Evolutionary conservation across 1,139 yeast species (phyloP).

Genomic region (Zygosaccharomyces pseudobailii): DNA sequence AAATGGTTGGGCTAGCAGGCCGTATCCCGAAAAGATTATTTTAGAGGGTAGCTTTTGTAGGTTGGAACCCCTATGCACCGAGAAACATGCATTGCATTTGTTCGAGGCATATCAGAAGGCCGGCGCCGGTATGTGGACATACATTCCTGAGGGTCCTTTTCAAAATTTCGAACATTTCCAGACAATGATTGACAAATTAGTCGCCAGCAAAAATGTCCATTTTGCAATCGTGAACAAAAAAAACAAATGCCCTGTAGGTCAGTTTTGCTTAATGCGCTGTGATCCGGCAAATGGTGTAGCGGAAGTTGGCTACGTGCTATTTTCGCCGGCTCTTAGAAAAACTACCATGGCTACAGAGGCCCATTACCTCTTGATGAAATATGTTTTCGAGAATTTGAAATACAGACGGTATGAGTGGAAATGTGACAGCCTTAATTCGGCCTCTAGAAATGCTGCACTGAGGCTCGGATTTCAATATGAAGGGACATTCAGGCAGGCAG

Average conservation of each 20-base stretch:
- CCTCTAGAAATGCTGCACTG: constrained; percentile 31
- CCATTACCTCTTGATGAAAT: constrained; percentile 27
- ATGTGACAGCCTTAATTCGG: constrained; percentile 31
- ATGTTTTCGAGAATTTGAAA: constrained; percentile 30
- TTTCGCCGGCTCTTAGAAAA: constrained; percentile 25
- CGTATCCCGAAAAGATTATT: constrained; percentile 8
- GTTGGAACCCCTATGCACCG: constrained; percentile 14
- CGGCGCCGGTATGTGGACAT: constrained; percentile 15
- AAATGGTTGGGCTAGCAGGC: constrained; percentile 11
- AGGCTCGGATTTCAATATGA: constrained; percentile 34
- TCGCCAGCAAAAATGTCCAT: constrained; percentile 5
- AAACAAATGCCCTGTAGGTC: constrained; percentile 29
- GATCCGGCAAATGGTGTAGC: constrained; percentile 25
- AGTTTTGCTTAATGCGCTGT: constrained; percentile 24
- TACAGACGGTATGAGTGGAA: constrained; percentile 36
- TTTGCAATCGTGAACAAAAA: constrained; percentile 24
- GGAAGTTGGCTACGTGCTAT: constrained; percentile 33
- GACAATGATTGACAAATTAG: not conserved
- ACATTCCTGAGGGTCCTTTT: constrained; percentile 17
- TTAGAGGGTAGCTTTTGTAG: constrained; percentile 14
- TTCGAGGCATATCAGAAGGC: constrained; percentile 9
- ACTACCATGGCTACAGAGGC: constrained; percentile 34
- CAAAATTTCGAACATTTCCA: constrained; percentile 1
- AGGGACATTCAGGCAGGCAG: constrained; percentile 32
- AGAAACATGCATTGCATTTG: constrained; percentile 13